Evolutionary conservation across 345 rosid genomes (phyloP), one percentile per base, ranked within the genome.

Genomic region (Aethionema arabicum): DNA sequence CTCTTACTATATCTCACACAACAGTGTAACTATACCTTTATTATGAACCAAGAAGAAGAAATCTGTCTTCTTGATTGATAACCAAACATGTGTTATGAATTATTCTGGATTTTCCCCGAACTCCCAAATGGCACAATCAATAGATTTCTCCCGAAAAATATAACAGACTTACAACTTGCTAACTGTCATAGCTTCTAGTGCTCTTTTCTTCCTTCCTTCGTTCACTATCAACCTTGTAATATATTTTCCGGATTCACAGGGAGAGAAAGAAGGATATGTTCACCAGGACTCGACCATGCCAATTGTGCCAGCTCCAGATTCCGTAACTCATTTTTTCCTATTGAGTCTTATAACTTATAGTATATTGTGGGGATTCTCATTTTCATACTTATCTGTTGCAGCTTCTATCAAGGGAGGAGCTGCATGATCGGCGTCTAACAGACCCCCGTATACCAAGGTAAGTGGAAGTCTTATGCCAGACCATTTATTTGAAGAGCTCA

Each of bases 401-500:
- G 98, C 97, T 89, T 74, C 73, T 80, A 16, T 69, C 93, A 57
- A 41, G 85, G 83, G 91, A 87, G 55, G 86, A 85, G 69, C 71
- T 87, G 57, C 81, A 79, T 3, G 87, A 85, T 49, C 81, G 72
- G 66, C 93, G 85, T 66, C 75, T 81, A 36, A 85, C 80, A 59
- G 97, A 89, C 75, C 97, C 95, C 68, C 77, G 76, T 58, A 83
- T 92, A 61, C 95, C 97, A 36, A 84, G 83, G 98, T 87, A 72
- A 50, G 77, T 36, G 8, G 37, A 63, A 70, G 65, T 49, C 15
- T 37, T 47, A 32, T 56, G 55, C 30, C 53, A 48, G 14, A 9
- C 35, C 53, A 42, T 33, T 27, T 57, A 39, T n/a, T 43, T 8
- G 10, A 21, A 59, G 57, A 61, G 30, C 21, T 65, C 48, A 44